Evolutionary conservation across 306 rosid species (phyloP).

Genomic region (Benincasa hispida): DNA sequence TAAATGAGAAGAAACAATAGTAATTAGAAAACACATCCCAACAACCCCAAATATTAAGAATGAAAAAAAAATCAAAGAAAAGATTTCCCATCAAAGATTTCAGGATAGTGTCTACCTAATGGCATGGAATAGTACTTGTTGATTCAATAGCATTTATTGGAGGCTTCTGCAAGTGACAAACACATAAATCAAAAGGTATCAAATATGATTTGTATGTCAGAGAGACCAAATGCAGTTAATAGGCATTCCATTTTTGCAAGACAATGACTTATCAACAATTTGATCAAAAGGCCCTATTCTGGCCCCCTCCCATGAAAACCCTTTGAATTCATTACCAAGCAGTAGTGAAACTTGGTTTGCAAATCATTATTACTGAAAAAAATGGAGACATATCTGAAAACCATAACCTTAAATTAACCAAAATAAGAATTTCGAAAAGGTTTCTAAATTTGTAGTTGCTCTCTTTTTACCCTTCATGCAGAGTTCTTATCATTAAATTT

Average conservation of each 20-base stretch:
- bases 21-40: no score
- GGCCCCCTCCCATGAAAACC: neutral
- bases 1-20: no score
- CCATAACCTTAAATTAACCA: neutral
- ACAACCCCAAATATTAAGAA: no score
- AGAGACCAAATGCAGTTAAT: slow-evolving; percentile 3
- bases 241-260: neutral
- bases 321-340: neutral
- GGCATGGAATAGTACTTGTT: neutral
- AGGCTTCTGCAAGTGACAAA: neutral
- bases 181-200: neutral
- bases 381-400: neutral
- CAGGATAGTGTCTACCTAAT: neutral
- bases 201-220: neutral
- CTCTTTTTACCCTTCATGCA: neutral
- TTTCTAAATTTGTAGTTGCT: neutral
- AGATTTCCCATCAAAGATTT: neutral
- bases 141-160: neutral
- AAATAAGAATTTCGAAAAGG: neutral
- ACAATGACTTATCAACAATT: neutral
- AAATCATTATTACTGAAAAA: neutral
- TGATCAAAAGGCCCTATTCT: neutral
- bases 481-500: no score
- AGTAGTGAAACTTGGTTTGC: neutral
- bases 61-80: no score